phyloP scores from a whole-genome alignment of 2,329 filamentous ascomycete genomes.

The Aspergillus spinulosporus region DNA sequence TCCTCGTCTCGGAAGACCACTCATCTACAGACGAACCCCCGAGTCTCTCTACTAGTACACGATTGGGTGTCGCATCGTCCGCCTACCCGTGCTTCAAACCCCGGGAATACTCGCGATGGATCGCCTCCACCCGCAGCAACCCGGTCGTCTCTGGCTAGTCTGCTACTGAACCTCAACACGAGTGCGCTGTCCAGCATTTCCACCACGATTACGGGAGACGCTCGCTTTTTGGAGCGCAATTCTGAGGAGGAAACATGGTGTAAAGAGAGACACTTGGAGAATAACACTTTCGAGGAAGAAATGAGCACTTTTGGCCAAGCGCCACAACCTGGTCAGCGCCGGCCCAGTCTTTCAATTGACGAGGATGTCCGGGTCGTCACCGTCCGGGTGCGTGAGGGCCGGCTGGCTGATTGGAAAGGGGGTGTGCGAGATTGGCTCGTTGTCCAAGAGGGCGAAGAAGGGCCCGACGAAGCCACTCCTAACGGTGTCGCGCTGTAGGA shows the following conservation, averaged over 20 bases:
- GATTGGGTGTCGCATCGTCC: constrained; percentile 96
- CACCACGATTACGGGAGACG: constrained; percentile 89
- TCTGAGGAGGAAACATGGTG: constrained; percentile 84
- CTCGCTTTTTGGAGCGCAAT: constrained; percentile 68
- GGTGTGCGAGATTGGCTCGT: constrained; percentile 74
- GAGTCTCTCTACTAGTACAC: constrained; percentile 91
- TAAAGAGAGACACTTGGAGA: constrained; percentile 78
- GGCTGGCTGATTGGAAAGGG: constrained; percentile 96
- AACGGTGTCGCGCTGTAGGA: constrained; percentile 28
- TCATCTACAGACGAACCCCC: constrained; percentile 80
- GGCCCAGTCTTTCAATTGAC: constrained; percentile 62
- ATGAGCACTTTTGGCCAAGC: constrained; percentile 45
- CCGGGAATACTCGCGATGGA: constrained; percentile 58
- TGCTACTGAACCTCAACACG: constrained; percentile 89
- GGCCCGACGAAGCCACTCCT: constrained; percentile 24
- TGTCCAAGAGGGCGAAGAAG: constrained; percentile 36
- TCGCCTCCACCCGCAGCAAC: constrained; percentile 63
- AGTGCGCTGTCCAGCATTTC: constrained; percentile 84
- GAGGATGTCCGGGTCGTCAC: constrained; percentile 85
- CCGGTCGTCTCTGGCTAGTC: constrained; percentile 73
- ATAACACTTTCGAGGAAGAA: constrained; percentile 77
- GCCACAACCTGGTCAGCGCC: constrained; percentile 32
- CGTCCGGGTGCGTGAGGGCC: constrained; percentile 78
- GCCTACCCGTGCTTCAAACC: constrained; percentile 63
- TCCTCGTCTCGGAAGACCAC: constrained; percentile 68